Conservation (phyloP, 1,284 basidiomycete genomes). For the Pascua sp. region DNA sequence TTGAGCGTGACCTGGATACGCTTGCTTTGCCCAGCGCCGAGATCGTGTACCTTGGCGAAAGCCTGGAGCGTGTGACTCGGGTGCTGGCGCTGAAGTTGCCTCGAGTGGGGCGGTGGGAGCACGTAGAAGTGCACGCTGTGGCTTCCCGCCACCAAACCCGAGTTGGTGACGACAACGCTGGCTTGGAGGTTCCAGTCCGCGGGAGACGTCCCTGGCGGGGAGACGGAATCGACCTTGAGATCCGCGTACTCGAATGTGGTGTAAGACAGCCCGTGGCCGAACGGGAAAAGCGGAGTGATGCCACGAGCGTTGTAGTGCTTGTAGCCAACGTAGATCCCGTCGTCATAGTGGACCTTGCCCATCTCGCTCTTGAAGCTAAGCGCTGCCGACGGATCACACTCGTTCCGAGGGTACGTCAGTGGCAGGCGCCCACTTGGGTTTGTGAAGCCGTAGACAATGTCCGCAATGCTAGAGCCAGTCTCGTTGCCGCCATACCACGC, state of each 20-base stretch:
- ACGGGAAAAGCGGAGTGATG: conserved; percentile 66
- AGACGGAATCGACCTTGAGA: conserved; percentile 46
- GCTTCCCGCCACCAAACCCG: conserved; percentile 35
- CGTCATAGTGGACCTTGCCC: conserved; percentile 60
- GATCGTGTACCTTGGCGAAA: conserved; percentile 40
- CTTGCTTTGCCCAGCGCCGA: conserved; percentile 21
- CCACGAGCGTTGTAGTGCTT: conserved; percentile 66
- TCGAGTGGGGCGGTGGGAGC: conserved; percentile 29
- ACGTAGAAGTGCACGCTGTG: conserved; percentile 44
- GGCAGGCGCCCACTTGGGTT: conserved; percentile 75
- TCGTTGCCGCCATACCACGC: conserved; percentile 79
- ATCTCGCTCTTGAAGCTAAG: conserved; percentile 61
- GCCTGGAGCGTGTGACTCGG: conserved; percentile 38
- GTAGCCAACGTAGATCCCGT: conserved; percentile 58
- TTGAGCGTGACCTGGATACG: conserved; percentile 34
- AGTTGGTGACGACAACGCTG: conserved; percentile 41
- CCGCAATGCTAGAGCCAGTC: conserved; percentile 71
- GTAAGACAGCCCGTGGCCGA: conserved; percentile 79
- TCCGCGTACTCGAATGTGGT: conserved; percentile 61
- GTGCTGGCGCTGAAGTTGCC: conserved; percentile 15
- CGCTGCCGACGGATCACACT: conserved; percentile 66
- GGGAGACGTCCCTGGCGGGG: conserved; percentile 51
- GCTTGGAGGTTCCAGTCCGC: conserved; percentile 19
- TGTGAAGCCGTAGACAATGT: conserved; percentile 69
- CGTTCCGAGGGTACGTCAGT: conserved; percentile 67